These are phyloP conservation scores for Rutstroemia sydowiana DNA, from an alignment of 2,329 filamentous ascomycete genomes.

Conservation along the genomic window DNA sequence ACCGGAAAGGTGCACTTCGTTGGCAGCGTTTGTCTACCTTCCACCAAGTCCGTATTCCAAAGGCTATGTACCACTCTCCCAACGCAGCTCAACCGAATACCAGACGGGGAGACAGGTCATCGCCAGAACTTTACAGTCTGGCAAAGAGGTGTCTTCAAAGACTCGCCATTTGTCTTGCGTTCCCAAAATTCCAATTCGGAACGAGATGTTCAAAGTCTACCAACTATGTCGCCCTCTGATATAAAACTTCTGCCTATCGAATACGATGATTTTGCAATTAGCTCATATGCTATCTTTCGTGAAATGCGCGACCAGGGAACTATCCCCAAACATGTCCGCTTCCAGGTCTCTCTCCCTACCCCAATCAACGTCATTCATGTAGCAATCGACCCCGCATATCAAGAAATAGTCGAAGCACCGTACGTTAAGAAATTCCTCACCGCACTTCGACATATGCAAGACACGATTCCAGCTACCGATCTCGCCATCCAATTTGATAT, in stretches of 20 bases:
- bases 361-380: constrained; percentile 21
- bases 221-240: constrained; percentile 8
- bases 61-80: constrained; percentile 27
- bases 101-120: constrained; percentile 36
- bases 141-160: constrained; percentile 29
- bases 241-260: constrained; percentile 1
- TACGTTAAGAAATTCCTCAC: constrained; percentile 26
- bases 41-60: constrained; percentile 30
- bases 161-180: constrained; percentile 8
- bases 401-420: constrained; percentile 23
- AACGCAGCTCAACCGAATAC: constrained; percentile 31
- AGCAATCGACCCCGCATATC: constrained; percentile 18
- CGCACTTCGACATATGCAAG: constrained; percentile 22
- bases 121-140: constrained; percentile 31
- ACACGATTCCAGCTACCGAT: constrained; percentile 26
- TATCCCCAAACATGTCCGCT: constrained; percentile 25
- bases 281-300: constrained; percentile 26
- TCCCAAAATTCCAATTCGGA: constrained; percentile 7
- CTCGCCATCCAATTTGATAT: constrained; percentile 31
- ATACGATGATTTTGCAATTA: constrained; percentile 28
- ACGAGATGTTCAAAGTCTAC: neutral
- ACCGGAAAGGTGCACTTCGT: constrained; percentile 29
- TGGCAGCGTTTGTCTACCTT: constrained; percentile 32
- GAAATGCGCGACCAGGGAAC: constrained; percentile 16
- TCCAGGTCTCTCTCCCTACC: constrained; percentile 31